Conservation (phyloP, 352 stramenopile species). For the Globisporangium iwayamae region DNA sequence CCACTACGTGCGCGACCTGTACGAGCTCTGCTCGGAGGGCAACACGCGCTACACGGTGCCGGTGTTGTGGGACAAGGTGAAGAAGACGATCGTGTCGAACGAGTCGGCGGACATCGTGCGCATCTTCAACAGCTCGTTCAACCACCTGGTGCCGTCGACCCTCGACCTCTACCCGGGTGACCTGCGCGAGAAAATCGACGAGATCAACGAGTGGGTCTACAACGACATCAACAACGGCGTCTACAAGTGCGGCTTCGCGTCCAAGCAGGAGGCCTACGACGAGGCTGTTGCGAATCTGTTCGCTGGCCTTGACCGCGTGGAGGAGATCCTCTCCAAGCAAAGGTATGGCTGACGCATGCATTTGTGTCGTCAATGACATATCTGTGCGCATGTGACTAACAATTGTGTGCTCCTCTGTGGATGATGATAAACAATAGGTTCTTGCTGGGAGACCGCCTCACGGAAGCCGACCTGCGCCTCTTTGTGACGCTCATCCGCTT, state of each 20-base stretch:
- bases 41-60: constrained; percentile 88
- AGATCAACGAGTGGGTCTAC: constrained; percentile 91
- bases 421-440: constrained; percentile 23
- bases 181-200: constrained; percentile 82
- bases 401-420: neutral
- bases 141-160: constrained; percentile 61
- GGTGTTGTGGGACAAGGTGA: constrained; percentile 89
- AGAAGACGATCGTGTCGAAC: constrained; percentile 92
- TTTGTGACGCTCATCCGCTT: constrained; percentile 82
- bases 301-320: constrained; percentile 60
- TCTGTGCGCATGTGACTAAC: neutral
- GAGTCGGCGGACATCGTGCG: constrained; percentile 93
- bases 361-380: constrained; percentile 8
- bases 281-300: constrained; percentile 71
- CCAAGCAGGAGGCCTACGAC: constrained; percentile 87
- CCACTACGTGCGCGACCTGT: constrained; percentile 71
- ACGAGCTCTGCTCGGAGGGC: constrained; percentile 70
- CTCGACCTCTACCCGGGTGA: constrained; percentile 80
- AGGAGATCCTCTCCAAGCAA: constrained; percentile 62
- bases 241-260: constrained; percentile 92
- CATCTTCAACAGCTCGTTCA: constrained; percentile 87
- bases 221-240: constrained; percentile 91
- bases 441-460: constrained; percentile 60
- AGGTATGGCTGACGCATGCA: constrained; percentile 25
- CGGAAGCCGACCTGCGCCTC: constrained; percentile 77